phyloP scores from a whole-genome alignment of 2,329 filamentous ascomycete genomes.

The Cladophialophora immunda region DNA sequence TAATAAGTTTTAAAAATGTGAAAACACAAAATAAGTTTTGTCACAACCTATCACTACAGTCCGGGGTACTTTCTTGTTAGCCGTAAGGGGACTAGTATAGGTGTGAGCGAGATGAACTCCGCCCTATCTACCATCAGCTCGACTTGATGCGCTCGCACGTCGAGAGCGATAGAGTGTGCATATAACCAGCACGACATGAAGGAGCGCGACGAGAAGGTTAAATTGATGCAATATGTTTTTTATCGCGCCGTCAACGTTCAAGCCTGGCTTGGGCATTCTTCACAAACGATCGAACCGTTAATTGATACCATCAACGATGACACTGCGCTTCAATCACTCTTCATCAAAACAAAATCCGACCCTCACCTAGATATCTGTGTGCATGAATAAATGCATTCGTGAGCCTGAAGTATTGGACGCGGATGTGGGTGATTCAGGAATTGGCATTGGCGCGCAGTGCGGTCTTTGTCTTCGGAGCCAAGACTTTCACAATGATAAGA shows the following conservation, averaged over 20 bases:
- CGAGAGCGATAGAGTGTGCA: too few relatives aligned
- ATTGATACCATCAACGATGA: neutral
- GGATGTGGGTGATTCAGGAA: constrained; percentile 6
- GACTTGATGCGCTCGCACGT: too few relatives aligned
- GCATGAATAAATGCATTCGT: neutral
- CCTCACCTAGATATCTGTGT: too few relatives aligned
- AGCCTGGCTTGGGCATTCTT: neutral
- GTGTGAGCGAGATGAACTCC: too few relatives aligned
- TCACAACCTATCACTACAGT: too few relatives aligned
- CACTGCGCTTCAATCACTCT: neutral
- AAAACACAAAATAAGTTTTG: too few relatives aligned
- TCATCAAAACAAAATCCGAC: neutral
- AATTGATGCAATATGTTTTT: constrained; percentile 9
- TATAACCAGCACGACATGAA: constrained; percentile 1
- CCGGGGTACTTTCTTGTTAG: too few relatives aligned
- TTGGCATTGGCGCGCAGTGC: neutral
- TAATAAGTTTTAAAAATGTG: too few relatives aligned
- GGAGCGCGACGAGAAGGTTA: constrained; percentile 4
- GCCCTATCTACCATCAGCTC: too few relatives aligned
- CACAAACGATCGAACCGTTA: neutral
- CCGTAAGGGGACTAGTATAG: too few relatives aligned
- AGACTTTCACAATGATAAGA: neutral
- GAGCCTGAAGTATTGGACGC: neutral
- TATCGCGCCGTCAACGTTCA: neutral
- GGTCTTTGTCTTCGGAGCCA: neutral